Percentiles rank a stretch among this genome's conserved stretches.
phyloP scores from a whole-genome alignment of 768 basidiomycete species.

The Pulveroboletus sp. region DNA sequence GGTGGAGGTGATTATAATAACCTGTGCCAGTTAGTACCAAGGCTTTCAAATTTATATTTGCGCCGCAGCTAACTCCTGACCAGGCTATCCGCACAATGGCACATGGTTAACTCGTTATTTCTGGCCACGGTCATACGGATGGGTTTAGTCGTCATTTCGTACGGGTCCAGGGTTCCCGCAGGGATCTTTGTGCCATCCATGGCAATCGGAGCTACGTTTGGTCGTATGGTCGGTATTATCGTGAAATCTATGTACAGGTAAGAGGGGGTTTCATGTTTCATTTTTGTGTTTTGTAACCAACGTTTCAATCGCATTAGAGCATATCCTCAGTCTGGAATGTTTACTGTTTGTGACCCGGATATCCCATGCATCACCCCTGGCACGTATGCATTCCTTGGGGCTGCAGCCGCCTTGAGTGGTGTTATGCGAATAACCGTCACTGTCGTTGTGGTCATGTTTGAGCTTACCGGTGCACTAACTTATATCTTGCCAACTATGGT shows the following conservation, averaged over 20 bases:
- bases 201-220: constrained; percentile 97
- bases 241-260: constrained; percentile 90
- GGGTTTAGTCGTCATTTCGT: constrained; percentile 83
- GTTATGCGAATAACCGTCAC: constrained; percentile 97
- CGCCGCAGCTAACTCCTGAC: constrained; percentile 5
- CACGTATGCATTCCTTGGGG: constrained; percentile 95
- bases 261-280: constrained; percentile 29
- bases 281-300: background rate
- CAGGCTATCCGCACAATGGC: constrained; percentile 89
- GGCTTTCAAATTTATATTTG: background rate
- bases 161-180: constrained; percentile 94
- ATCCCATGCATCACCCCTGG: constrained; percentile 97
- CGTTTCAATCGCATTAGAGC: constrained; percentile 42
- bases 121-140: constrained; percentile 88
- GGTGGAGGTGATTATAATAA: constrained; percentile 88
- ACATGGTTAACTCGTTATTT: constrained; percentile 87
- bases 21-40: constrained; percentile 81
- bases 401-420: constrained; percentile 92
- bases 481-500: constrained; percentile 99
- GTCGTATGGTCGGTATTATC: constrained; percentile 93
- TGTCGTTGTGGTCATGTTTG: constrained; percentile 99
- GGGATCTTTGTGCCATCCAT: constrained; percentile 99
- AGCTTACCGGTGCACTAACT: constrained; percentile 93
- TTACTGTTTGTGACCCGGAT: constrained; percentile 86
- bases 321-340: constrained; percentile 80